Conservation (phyloP, 345 rosid species). For the Heritiera littoralis region DNA sequence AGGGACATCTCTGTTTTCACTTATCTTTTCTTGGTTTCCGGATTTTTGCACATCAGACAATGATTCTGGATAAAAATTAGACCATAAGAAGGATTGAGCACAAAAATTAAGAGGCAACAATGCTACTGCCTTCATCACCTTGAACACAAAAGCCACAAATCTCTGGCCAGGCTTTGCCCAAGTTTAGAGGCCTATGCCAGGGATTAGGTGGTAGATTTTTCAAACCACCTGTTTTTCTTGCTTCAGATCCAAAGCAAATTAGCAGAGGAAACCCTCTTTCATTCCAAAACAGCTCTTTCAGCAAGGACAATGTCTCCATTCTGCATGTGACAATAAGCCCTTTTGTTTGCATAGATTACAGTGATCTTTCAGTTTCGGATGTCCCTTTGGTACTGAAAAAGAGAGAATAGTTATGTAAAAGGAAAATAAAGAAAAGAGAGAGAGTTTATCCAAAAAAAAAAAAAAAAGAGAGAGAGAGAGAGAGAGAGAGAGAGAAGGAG, state of each 20-base stretch:
- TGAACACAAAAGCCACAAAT: neutral
- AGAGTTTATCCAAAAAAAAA: no score
- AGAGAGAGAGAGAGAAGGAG: neutral
- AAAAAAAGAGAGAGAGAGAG: neutral
- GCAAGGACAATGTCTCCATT: neutral
- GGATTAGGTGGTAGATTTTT: neutral
- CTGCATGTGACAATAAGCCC: neutral
- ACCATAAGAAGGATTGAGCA: neutral
- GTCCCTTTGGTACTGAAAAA: neutral
- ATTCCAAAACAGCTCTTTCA: neutral
- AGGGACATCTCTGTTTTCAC: neutral
- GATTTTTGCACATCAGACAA: neutral
- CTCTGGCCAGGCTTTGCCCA: neutral
- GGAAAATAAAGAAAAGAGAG: neutral
- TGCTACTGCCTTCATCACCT: neutral
- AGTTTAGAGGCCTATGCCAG: neutral
- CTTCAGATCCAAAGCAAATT: slow-evolving; percentile 5
- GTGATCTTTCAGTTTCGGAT: neutral
- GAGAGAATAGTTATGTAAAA: neutral
- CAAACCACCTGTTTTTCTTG: neutral
- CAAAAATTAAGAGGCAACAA: neutral
- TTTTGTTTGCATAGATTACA: neutral
- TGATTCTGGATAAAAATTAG: neutral
- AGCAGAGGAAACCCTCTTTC: neutral
- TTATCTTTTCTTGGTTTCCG: neutral